Evolutionary conservation across 148 eudicot genomes (phyloP), one percentile per base, ranked within the genome.

Genomic region (Nepenthes gracilis): DNA sequence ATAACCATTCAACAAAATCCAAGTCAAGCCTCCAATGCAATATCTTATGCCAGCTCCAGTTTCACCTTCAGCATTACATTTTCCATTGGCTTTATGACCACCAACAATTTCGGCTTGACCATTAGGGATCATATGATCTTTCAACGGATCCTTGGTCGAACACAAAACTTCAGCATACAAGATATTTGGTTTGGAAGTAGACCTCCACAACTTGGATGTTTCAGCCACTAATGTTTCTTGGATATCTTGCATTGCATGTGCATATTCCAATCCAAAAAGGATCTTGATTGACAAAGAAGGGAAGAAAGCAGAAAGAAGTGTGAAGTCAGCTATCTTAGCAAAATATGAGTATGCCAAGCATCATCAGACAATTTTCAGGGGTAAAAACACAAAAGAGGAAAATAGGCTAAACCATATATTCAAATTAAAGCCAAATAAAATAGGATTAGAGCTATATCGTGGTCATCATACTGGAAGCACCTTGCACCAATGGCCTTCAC

Each of bases 251-350:
- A 81, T 70, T 59, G 86, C 85, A 72, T 92, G 71, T 52, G 85
- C 67, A 54, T 78, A 92, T 65, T 88, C 96, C 69, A 93, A 81
- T 43, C 96, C 96, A 78, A 62, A 86, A 15, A 93, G 84, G 56
- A 88, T 83, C 98, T 93, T 47, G 14, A 5, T 15, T 50, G 14
- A 57, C 47, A 34, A 56, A 1, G 36, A 34, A 55, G 43, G 6
- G 58, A 14, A 34, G 45, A 63, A 15, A 14, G 32, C 32, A 52
- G n/a, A 12, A 52, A 6, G n/a, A 12, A 52, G 32, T 12, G 23
- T 2, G 2, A 52, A 13, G 11, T 55, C 38, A 45, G 32, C 1
- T 14, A 23, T 36, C 6, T 6, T 5, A 7, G 43, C 2, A 13
- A 2, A 14, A 38, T 38, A 2, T 4, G 13, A 9, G 9, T 8